Base-by-base conservation (phyloP, 495 filamentous ascomycete species). In the Neurospora sp. region DNA sequence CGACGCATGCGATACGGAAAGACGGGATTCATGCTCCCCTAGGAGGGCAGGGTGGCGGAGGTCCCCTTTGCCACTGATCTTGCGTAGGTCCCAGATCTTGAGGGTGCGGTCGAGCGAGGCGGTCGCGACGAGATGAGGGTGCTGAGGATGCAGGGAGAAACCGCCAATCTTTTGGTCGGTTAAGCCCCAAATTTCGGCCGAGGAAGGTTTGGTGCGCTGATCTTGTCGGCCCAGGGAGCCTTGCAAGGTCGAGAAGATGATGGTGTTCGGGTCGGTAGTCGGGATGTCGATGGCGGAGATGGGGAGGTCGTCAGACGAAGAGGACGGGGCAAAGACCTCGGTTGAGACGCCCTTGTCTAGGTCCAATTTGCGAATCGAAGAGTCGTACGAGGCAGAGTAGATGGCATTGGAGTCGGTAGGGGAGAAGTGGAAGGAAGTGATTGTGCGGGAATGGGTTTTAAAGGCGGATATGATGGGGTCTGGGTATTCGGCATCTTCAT, bases 141-240 rank as follows among this genome's bases (percentile, higher is more conserved):
- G 84, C 0, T 87, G 80, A 0, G 96, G 96, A 74, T 95, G 89
- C 3, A 97, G 78, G 1, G 89, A 91, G 83, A 98, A 97, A 2
- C 96, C 96, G 35, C 96, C 96, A 70, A 99, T 98, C 78, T 99
- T 99, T 81, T 96, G 95, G 70, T 97, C 93, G 1, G 90, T 91
- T 10, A 99, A 83, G n/a, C 88, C 83, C 86, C 91, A 94, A 8
- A 90, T 83, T 4, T 94, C 88, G 10, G 87, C 83, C n/a, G 87
- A 82, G 1, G 76, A 76, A 0, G 79, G 69, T 27, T 88, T 85
- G 6, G 87, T 84, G 18, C 94, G 89, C 70, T 91, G 87, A 73
- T 98, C 95, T 76, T 92, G 87, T 8, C 91, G 88, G 1, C 94
- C 94, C 71, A 98, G 88, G 9, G 81, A 83, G 41, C 96, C 96